Conservation (phyloP, 805 yeast genomes). For the Wickerhamiella azymoides region DNA sequence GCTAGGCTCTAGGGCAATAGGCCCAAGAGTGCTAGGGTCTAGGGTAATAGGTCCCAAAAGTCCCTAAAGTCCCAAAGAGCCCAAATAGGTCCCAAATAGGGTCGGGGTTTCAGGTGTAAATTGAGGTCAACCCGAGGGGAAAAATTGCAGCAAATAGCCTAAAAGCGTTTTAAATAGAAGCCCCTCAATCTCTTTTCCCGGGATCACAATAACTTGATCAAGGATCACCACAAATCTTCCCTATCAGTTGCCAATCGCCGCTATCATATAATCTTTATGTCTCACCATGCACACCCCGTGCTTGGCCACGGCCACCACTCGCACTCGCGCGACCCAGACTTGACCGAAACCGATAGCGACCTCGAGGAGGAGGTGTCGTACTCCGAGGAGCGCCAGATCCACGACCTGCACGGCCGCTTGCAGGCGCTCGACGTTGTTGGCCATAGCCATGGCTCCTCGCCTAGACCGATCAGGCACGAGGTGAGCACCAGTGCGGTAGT, state of each 20-base stretch:
- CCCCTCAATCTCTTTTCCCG: too few relatives aligned
- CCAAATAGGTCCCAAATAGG: too few relatives aligned
- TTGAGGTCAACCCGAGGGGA: too few relatives aligned
- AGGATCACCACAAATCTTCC: not conserved
- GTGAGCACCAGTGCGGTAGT: conserved; percentile 1
- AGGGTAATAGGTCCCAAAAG: too few relatives aligned
- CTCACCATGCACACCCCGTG: conserved; percentile 1
- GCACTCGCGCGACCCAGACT: not conserved
- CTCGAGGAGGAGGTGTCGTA: conserved; percentile 14
- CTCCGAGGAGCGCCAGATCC: conserved; percentile 15
- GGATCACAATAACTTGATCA: too few relatives aligned
- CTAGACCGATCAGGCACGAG: conserved; percentile 3
- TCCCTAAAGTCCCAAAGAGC: too few relatives aligned
- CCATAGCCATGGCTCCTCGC: not conserved
- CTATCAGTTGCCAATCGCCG: not conserved
- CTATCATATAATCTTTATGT: not conserved
- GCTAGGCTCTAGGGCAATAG: too few relatives aligned
- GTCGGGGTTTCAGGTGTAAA: too few relatives aligned
- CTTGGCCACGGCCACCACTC: not conserved
- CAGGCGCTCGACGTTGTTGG: conserved; percentile 17
- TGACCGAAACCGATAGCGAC: conserved; percentile 9
- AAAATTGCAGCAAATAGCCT: too few relatives aligned
- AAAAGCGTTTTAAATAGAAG: too few relatives aligned
- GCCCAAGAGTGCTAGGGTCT: too few relatives aligned
- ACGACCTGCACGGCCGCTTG: conserved; percentile 16